Conservation (phyloP, 192 early-diverging fungal genomes). For the Chytriomyces sp. region DNA sequence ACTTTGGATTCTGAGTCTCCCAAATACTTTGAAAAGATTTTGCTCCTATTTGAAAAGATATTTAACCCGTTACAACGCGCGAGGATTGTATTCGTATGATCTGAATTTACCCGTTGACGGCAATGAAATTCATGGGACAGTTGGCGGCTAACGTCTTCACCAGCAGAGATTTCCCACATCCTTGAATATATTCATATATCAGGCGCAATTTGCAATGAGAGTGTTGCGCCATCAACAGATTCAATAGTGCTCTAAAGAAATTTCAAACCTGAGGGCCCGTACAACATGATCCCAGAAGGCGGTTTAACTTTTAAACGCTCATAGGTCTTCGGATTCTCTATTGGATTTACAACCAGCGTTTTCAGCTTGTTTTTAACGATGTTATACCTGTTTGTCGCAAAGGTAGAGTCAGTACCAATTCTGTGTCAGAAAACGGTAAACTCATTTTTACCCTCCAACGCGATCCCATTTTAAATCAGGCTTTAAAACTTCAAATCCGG, state of each 20-base stretch:
- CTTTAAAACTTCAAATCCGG: slow-evolving; percentile 63
- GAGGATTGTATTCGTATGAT: background rate
- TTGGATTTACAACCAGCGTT: slow-evolving; percentile 7
- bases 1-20: slow-evolving; percentile 88
- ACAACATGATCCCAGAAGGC: slow-evolving; percentile 83
- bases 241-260: background rate
- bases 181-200: slow-evolving; percentile 40
- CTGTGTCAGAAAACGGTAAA: background rate
- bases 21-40: slow-evolving; percentile 94
- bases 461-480: slow-evolving; percentile 60
- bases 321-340: slow-evolving; percentile 4
- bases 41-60: slow-evolving; percentile 41
- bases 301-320: slow-evolving; percentile 44
- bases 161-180: slow-evolving; percentile 90
- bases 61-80: too few species aligned
- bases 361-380: slow-evolving; percentile 28
- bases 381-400: slow-evolving; percentile 5
- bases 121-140: slow-evolving; percentile 82
- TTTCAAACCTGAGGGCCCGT: slow-evolving; percentile 80
- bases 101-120: slow-evolving; percentile 73
- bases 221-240: too few species aligned
- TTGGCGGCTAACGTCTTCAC: slow-evolving; percentile 79
- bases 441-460: slow-evolving; percentile 70
- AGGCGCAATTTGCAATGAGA: too few species aligned
- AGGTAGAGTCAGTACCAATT: background rate